Evolutionary conservation across 73 alveolate genomes (phyloP).

Genomic region (Uronychia binucleata): DNA sequence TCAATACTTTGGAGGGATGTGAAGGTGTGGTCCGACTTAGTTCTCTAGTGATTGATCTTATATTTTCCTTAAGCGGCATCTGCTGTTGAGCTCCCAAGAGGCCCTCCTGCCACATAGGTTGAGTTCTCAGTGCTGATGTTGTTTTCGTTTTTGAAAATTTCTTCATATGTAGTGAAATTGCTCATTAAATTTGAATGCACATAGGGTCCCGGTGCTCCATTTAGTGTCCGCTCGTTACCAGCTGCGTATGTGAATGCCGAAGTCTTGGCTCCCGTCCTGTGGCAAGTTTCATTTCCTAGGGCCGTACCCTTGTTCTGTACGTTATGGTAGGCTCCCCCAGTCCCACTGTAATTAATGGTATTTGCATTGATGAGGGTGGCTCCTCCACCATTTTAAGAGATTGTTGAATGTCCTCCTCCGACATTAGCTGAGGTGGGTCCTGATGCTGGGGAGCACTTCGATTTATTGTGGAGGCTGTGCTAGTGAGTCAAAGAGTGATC

Average conservation of each 20-base stretch:
- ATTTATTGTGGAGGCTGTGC: not conserved
- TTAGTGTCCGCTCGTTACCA: no score
- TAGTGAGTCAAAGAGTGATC: not conserved
- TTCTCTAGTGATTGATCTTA: not conserved
- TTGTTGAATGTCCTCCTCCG: not conserved
- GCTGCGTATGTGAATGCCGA: no score
- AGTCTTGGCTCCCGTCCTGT: not conserved
- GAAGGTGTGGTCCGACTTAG: not conserved
- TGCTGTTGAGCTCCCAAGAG: not conserved
- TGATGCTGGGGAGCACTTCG: not conserved
- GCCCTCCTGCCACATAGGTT: not conserved
- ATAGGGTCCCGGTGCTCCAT: not conserved
- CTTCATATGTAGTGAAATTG: not conserved
- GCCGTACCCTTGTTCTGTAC: not conserved
- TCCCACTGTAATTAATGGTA: not conserved
- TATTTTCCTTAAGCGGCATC: not conserved
- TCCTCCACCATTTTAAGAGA: not conserved
- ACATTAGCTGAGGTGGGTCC: not conserved
- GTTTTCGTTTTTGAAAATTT: not conserved
- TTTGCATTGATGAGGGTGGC: not conserved
- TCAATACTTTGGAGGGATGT: not conserved
- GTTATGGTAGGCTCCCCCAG: not conserved
- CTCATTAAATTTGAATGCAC: not conserved
- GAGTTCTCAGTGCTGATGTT: not conserved
- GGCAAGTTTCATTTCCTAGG: not conserved